Evolutionary conservation across 1,284 basidiomycete genomes (phyloP).

Genomic region (Leccinum solheimii): DNA sequence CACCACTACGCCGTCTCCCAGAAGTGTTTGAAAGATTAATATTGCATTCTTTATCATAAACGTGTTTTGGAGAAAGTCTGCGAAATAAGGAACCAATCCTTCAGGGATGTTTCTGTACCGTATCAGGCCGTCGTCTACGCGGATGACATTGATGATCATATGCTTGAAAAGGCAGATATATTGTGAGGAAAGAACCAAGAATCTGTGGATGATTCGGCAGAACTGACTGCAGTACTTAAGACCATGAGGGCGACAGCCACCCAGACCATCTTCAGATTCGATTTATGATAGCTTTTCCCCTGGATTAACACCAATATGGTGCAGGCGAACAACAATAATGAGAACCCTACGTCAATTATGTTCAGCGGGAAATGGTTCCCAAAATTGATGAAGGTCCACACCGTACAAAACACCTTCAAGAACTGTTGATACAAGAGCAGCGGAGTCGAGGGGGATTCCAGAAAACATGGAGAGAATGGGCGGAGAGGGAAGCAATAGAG

Average conservation of each 20-base stretch:
- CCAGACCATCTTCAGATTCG: neutral
- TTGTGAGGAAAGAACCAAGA: neutral
- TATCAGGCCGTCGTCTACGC: conserved; percentile 26
- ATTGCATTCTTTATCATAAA: conserved; percentile 26
- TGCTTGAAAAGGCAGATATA: conserved; percentile 14
- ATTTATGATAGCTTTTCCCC: neutral
- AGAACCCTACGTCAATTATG: conserved; percentile 9
- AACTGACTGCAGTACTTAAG: conserved; percentile 15
- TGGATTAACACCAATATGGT: conserved; percentile 11
- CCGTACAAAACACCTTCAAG: conserved; percentile 18
- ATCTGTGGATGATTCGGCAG: neutral
- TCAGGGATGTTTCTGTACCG: conserved; percentile 19
- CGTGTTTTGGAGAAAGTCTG: conserved; percentile 17
- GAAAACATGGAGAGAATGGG: conserved; percentile 1
- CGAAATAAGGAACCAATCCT: conserved; percentile 24
- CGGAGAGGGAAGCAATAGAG: neutral
- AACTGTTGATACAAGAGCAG: conserved; percentile 7
- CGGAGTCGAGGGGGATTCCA: conserved; percentile 16
- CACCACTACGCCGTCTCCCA: conserved; percentile 25
- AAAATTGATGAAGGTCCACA: neutral
- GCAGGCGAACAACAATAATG: conserved; percentile 16
- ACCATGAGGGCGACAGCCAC: conserved; percentile 11
- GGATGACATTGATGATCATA: conserved; percentile 23
- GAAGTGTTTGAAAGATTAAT: conserved; percentile 24
- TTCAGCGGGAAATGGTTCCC: neutral